Percentiles rank a stretch among this genome's conserved stretches.
Conservation (phyloP, 352 stramenopile species). For the Globisporangium nodosum region DNA sequence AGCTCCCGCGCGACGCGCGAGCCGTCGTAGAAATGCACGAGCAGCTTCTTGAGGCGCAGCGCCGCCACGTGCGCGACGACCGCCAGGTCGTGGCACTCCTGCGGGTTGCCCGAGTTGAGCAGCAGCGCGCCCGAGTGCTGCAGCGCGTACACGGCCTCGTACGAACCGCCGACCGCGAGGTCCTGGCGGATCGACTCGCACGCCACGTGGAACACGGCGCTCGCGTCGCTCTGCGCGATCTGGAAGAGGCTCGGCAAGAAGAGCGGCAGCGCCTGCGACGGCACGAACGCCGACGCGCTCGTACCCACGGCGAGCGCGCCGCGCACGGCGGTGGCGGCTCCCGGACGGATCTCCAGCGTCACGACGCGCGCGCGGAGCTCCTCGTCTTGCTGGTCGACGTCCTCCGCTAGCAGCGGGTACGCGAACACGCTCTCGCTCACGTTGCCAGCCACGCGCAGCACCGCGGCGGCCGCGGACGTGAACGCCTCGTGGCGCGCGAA, state of each 20-base stretch:
- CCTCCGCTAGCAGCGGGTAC: constrained; percentile 44
- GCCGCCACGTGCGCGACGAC: constrained; percentile 72
- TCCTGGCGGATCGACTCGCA: constrained; percentile 51
- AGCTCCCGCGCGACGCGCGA: constrained; percentile 56
- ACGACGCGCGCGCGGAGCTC: constrained; percentile 46
- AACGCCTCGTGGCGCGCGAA: constrained; percentile 42
- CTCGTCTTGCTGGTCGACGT: constrained; percentile 3
- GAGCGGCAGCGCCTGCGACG: constrained; percentile 68
- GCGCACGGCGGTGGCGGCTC: constrained; percentile 49
- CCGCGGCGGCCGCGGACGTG: constrained; percentile 45
- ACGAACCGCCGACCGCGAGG: constrained; percentile 50
- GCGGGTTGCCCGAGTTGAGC: constrained; percentile 56
- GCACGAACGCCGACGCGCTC: constrained; percentile 41
- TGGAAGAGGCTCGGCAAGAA: constrained; percentile 71
- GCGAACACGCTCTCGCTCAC: constrained; percentile 59
- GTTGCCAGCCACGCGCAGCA: constrained; percentile 52
- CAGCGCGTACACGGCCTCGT: constrained; percentile 58
- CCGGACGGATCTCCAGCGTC: constrained; percentile 51
- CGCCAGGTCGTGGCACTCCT: constrained; percentile 77
- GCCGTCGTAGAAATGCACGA: constrained; percentile 82
- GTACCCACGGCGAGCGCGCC: constrained; percentile 53
- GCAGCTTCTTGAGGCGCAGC: constrained; percentile 45
- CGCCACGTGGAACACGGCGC: constrained; percentile 57
- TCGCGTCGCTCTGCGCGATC: constrained; percentile 32
- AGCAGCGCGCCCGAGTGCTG: constrained; percentile 70